Evolutionary conservation across 2,329 filamentous ascomycete species (phyloP), one percentile per base, ranked within the genome.

Genomic region (Calonectria pseudoreteaudii): DNA sequence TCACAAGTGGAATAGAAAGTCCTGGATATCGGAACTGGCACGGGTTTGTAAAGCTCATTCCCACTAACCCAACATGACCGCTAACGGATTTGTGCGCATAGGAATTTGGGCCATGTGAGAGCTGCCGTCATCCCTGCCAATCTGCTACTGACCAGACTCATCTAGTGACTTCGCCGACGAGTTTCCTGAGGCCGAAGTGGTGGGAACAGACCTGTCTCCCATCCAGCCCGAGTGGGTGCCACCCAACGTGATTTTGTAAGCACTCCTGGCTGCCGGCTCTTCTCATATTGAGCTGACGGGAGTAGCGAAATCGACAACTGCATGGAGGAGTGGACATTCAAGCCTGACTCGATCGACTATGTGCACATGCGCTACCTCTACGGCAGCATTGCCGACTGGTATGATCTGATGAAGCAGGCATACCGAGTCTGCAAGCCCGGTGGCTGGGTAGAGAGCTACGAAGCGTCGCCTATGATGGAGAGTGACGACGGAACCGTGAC

Each of bases 281-380:
- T 0, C 4, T 3, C 1, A 26, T 41, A 7, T 1, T 2, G 36
- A 2, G 13, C 1, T 28, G 5, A 78, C 31, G 5, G 0, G 0
- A 6, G 0, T 2, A 78, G 77, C 0, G 77, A 78, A 3, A 79
- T 78, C 26, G 77, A 85, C 83, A 64, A 84, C 81, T 75, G 82
- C 72, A 74, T 81, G 60, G 68, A 81, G 73, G 47, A 79, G 23
- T 84, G 82, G 82, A 83, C 81, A 0, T 83, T 79, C 4, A 56
- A 71, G 2, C 66, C 68, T 0, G 65, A 75, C 60, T 82, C 86
- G 10, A 91, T 92, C 77, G 91, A 93, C 81, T 91, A 88, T 74
- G 88, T 93, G 47, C 92, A 93, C 78, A 89, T 90, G 13, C 88
- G 90, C 38, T 86, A 90, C 74, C 83, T 93, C 71, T 84, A 88